These are phyloP conservation scores for Trichoderma afroharzianum DNA, from an alignment of 2,329 filamentous ascomycete genomes.

Conservation along the genomic window DNA sequence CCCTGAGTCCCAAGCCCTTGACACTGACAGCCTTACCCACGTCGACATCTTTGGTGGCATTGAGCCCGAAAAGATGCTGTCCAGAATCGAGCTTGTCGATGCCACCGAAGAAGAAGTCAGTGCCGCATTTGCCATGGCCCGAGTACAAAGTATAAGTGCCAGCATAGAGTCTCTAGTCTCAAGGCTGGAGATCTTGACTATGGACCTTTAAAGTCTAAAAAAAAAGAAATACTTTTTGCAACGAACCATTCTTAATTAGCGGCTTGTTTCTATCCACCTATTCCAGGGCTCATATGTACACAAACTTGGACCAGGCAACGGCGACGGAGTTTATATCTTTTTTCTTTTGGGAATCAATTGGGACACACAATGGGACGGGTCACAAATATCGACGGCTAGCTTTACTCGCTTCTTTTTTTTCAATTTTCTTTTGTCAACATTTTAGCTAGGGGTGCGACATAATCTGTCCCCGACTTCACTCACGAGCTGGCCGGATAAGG, in stretches of 20 bases:
- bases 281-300: constrained; percentile 2
- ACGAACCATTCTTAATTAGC: not conserved
- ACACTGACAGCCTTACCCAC: constrained; percentile 40
- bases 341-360: not conserved
- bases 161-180: constrained; percentile 34
- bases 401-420: not conserved
- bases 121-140: constrained; percentile 44
- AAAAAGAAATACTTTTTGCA: not conserved
- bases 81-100: constrained; percentile 63
- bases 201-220: constrained; percentile 29
- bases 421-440: not conserved
- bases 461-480: not conserved
- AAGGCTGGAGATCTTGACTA: constrained; percentile 37
- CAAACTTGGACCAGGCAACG: constrained; percentile 8
- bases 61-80: constrained; percentile 59
- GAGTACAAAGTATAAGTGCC: constrained; percentile 48
- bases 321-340: constrained; percentile 9
- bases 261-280: not conserved
- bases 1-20: constrained; percentile 31
- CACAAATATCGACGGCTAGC: not conserved
- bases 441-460: not conserved
- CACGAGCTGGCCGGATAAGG: not conserved
- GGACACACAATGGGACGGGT: constrained; percentile 3
- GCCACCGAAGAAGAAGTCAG: constrained; percentile 46
- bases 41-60: constrained; percentile 51